Evolutionary conservation across 768 basidiomycete species (phyloP).

Genomic region (Gloeophyllum trabeum): DNA sequence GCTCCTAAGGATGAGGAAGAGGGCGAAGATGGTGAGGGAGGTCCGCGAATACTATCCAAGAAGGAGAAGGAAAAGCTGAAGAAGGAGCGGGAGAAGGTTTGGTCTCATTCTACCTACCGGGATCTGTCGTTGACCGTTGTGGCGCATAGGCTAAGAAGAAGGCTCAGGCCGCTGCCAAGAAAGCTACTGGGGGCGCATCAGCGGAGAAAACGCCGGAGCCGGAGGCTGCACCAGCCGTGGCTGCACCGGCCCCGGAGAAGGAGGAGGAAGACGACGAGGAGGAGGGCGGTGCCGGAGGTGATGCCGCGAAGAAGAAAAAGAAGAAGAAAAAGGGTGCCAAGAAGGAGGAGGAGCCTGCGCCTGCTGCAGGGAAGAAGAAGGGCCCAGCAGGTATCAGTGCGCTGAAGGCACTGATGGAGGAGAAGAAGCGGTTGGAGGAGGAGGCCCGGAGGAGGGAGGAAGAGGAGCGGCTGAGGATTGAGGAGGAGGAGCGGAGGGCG

Average conservation of each 20-base stretch:
- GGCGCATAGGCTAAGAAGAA: slow-evolving; percentile 88
- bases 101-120: slow-evolving; percentile 6
- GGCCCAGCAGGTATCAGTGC: slow-evolving; percentile 59
- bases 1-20: slow-evolving; percentile 26
- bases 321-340: slow-evolving; percentile 75
- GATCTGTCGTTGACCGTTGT: too few relatives aligned
- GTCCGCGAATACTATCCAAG: slow-evolving; percentile 69
- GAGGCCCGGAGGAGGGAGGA: slow-evolving; percentile 63
- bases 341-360: slow-evolving; percentile 39
- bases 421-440: slow-evolving; percentile 81
- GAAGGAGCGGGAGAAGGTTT: slow-evolving; percentile 93
- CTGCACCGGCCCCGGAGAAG: slow-evolving; percentile 28
- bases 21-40: slow-evolving; percentile 40
- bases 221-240: slow-evolving; percentile 15
- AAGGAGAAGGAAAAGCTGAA: slow-evolving; percentile 97
- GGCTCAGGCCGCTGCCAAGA: slow-evolving; percentile 85
- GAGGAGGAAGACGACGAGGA: slow-evolving; percentile 60
- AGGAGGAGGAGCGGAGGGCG: slow-evolving; percentile 76
- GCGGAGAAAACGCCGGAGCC: slow-evolving; percentile 17
- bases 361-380: slow-evolving; percentile 52
- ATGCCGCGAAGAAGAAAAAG: slow-evolving; percentile 63
- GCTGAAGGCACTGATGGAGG: slow-evolving; percentile 85
- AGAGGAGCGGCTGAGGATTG: slow-evolving; percentile 70
- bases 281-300: slow-evolving; percentile 29
- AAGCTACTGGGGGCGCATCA: slow-evolving; percentile 19